Evolutionary conservation across 108 stramenopile genomes (phyloP), one percentile per base, ranked within the genome.

Genomic region (Cyclotella baltica): DNA sequence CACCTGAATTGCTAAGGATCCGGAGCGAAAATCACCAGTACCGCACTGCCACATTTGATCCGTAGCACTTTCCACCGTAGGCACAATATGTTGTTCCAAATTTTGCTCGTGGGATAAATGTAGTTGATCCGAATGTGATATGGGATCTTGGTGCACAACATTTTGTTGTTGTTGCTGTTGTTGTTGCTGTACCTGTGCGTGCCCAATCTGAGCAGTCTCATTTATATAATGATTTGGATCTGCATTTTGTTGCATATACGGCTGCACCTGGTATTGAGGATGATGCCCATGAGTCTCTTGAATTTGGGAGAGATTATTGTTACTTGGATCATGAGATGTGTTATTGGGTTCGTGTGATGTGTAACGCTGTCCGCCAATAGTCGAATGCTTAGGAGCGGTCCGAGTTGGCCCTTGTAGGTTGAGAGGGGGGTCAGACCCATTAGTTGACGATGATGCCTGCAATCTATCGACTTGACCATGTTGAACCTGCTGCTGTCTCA

Each of bases 11-110:
- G 72, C 58, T 51, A 67, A 56, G 48, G 75, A 75, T 72, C 72
- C 83, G 19, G 81, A 76, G 38, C 62, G 57, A 77, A 76, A 73
- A 75, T 80, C 74, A 23, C 72, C 63, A 1, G 66, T 74, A 50
- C 67, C 66, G 43, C 78, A 83, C 59, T 70, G 63, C 87, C 87
- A 85, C 31, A 88, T 75, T 80, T 85, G 81, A 55, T 86, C 83
- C 35, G 61, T 70, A 5, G 83, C 75, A 52, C 48, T 64, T 13
- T 77, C 77, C 30, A 85, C 85, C 37, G 76, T 71, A n/a, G 52
- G 74, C 27, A 58, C 34, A 2, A 65, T 33, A 22, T 61, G 10
- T 34, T 61, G 59, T 61, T 61, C 59, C 31, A 11, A 4, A 61
- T 61, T 34, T 30, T 31, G 15, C 20, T 25, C 55, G 30, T 61